Evolutionary conservation across 108 stramenopile species (phyloP), one percentile per base, ranked within the genome.

Genomic region (Cyclostephanos invisitatus): DNA sequence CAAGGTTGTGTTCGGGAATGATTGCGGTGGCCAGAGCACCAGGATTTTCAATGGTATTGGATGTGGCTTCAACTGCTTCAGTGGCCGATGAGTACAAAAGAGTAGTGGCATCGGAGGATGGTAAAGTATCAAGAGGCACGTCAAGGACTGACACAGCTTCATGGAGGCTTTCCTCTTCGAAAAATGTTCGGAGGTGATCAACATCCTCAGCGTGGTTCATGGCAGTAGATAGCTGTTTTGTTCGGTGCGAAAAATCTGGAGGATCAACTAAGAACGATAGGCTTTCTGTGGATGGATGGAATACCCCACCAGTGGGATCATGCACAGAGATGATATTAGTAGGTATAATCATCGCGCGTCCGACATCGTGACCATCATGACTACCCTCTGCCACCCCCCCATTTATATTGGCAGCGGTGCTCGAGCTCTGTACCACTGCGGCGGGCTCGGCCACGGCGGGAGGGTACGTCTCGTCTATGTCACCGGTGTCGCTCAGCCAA

Each of bases 401-500:
- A 14, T 8, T 56, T 3, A 25, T 56, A 14, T 56, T 56, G 27
- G 55, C 55, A 21, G 64, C 44, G 18, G 64, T 29, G 42, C 44
- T 49, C 48, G 64, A 42, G 17, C 47, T 53, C n/a, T 10, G 4
- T 9, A 55, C 46, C n/a, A 70, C 56, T n/a, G 69, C 49, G 3
- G 77, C 59, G 28, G 76, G 61, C 47, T 56, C 59, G 18, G 69
- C 70, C n/a, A 72, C 53, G 12, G 84, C 78, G 20, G 85, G 80
- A 40, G 78, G 78, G 56, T 92, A 95, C 0, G 84, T 82, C 67
- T 95, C 94, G 27, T 91, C 71, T 44, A 92, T 56, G 73, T 92
- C 91, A 42, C 94, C 94, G 1, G 90, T 84, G 68, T 95, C 94
- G 38, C 75, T 63, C 29, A 95, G 75, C 94, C 94, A 95, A 56